Conservation (phyloP, 2,329 filamentous ascomycete genomes). For the Epicoccum sorghinum region DNA sequence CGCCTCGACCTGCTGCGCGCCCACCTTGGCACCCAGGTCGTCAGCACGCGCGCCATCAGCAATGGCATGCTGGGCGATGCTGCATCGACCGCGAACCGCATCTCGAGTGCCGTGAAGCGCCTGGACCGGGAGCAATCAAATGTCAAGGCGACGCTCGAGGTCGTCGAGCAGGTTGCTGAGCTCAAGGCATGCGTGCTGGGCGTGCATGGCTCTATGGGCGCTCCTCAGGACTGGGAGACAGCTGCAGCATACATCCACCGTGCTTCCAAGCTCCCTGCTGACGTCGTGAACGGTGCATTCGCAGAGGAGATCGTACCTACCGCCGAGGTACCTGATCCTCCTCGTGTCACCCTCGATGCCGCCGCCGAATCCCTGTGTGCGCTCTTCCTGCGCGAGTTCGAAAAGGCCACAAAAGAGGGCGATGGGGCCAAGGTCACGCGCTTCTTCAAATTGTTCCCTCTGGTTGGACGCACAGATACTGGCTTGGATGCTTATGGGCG, state of each 20-base stretch:
- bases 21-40: constrained; percentile 83
- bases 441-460: constrained; percentile 97
- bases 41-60: constrained; percentile 81
- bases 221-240: constrained; percentile 97
- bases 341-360: constrained; percentile 82
- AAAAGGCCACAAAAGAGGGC: constrained; percentile 84
- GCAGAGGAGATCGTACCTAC: constrained; percentile 92
- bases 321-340: constrained; percentile 91
- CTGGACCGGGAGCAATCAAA: constrained; percentile 90
- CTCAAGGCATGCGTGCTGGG: constrained; percentile 96
- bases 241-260: constrained; percentile 88
- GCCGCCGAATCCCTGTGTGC: constrained; percentile 89
- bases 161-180: constrained; percentile 96
- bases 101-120: constrained; percentile 84
- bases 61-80: constrained; percentile 90
- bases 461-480: constrained; percentile 87
- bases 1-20: constrained; percentile 89
- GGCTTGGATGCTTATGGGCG: constrained; percentile 93
- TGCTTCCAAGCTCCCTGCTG: constrained; percentile 78
- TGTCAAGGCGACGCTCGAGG: constrained; percentile 86
- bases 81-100: constrained; percentile 80
- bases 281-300: constrained; percentile 83
- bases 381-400: constrained; percentile 92
- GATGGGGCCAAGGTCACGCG: constrained; percentile 89
- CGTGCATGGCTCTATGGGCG: constrained; percentile 94